Base-by-base conservation (phyloP, 2,329 filamentous ascomycete genomes). In the Huntiella abstrusa region DNA sequence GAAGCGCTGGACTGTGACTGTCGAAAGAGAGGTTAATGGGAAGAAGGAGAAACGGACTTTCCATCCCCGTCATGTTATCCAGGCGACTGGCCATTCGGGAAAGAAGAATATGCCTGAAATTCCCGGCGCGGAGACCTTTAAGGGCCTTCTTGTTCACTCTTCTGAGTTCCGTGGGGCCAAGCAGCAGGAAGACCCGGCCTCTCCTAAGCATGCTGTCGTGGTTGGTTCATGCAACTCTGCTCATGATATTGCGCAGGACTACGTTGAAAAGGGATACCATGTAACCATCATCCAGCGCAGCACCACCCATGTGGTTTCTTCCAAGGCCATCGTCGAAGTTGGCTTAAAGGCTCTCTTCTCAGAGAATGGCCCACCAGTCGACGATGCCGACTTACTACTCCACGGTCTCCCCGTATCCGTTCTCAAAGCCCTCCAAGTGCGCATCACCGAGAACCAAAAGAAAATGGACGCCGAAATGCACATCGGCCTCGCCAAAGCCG, bases 261-360 rank as follows among this genome's bases (percentile, higher is more conserved):
- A 69, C 53, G 66, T 71, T 33, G 76, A 81, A 53, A 73, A 75
- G 43, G 80, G 79, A 0, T 77, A 76, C 51, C 63, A 73, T 2
- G 71, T 82, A 1, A 83, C 79, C 0, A 77, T 84, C 58, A 67
- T 84, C 0, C 80, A 84, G 58, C 69, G 80, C 3, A 75, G 71
- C 1, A 71, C 68, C 5, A 83, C 80, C 0, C 73, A 70, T 46
- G 75, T 84, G 3, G 64, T 81, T 0, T 71, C 73, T 0, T 73
- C 71, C 5, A 58, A 67, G 10, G 63, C 68, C 1, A 65, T 73
- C 4, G 61, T 65, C 2, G 64, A 73, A 0, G 66, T 77, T 16
- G 60, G 64, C 1, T 58, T 81, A 4, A 68, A 66, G 41, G 67
- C 67, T 0, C 51, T 73, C 1, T 72, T 68, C 54, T 58, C 57